phyloP scores from a whole-genome alignment of 2,329 filamentous ascomycete species.

The Cordyceps javanica region DNA sequence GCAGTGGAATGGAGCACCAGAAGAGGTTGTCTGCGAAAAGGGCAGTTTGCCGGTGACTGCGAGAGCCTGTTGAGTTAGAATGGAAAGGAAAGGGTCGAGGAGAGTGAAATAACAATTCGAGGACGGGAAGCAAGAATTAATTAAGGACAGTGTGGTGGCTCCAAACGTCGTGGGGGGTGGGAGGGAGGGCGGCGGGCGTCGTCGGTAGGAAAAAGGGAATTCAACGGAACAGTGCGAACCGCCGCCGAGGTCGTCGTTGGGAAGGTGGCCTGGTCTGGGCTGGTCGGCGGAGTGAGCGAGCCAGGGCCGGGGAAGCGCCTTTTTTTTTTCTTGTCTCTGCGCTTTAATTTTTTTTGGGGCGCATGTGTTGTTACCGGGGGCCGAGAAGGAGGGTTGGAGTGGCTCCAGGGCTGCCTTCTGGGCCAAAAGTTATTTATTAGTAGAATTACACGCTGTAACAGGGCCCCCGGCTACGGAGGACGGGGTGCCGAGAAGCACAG shows the following conservation, averaged over 20 bases:
- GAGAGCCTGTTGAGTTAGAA: background rate
- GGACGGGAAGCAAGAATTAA: background rate
- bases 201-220: constrained; percentile 6
- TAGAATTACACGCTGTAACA: background rate
- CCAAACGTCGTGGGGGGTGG: background rate
- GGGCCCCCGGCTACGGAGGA: background rate
- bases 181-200: background rate
- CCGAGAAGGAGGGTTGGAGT: background rate
- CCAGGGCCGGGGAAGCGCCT: background rate
- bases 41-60: background rate
- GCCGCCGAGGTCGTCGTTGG: constrained; percentile 10
- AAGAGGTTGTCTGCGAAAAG: background rate
- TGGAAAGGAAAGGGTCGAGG: background rate
- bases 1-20: background rate
- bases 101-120: background rate
- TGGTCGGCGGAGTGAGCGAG: constrained; percentile 1
- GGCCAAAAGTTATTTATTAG: background rate
- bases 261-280: background rate
- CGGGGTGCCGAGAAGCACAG: background rate
- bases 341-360: background rate
- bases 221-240: constrained; percentile 11
- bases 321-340: background rate
- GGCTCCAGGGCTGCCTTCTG: too few relatives aligned
- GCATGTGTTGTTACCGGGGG: background rate
- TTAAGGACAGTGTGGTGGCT: background rate